Evolutionary conservation across 1,284 basidiomycete genomes (phyloP), one percentile per base, ranked within the genome.

Genomic region (Cutaneotrichosporon cutaneum): DNA sequence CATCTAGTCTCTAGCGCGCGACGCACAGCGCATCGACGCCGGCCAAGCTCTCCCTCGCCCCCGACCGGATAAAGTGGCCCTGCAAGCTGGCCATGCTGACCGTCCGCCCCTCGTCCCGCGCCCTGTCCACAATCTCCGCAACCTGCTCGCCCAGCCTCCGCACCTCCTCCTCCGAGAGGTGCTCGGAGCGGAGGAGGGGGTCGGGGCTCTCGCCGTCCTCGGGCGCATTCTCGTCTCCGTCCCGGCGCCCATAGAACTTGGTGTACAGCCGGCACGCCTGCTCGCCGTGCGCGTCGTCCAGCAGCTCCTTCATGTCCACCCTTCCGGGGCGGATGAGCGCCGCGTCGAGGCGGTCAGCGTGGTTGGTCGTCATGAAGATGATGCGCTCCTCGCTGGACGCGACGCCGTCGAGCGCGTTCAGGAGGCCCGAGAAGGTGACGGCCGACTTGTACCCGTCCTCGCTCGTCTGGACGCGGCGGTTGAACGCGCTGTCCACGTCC

Each of bases 281-380:
- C 54, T 83, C 81, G 1, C 91, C 86, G 26, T 85, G 88, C 0
- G 96, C 93, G 72, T 99, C 92, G 74, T 90, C 94, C 39, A 99
- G 85, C 48, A 92, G 82, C 67, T 90, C 86, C 32, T 87, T 85
- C 50, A 98, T 78, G 77, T 99, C 95, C 39, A 99, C 94, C 10
- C 95, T 85, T 1, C 95, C 95, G 0, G 95, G 95, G 57, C 95
- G 88, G 69, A 99, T 93, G 42, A 99, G 86, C 0, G 96, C 95
- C 10, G 92, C 89, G 68, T 86, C 81, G 47, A 84, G 78, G 11
- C 71, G 73, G 9, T 77, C 72, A 59, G 91, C 80, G 72, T 98
- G 95, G 78, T 99, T 99, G n/a, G 95, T 99, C 1, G 95, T 99
- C 90, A 99, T 92, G 80, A 99, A 99, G 47, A 99, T 87, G 73